Conservation (phyloP, 2,329 filamentous ascomycete species). For the Chaetomium globosum region DNA sequence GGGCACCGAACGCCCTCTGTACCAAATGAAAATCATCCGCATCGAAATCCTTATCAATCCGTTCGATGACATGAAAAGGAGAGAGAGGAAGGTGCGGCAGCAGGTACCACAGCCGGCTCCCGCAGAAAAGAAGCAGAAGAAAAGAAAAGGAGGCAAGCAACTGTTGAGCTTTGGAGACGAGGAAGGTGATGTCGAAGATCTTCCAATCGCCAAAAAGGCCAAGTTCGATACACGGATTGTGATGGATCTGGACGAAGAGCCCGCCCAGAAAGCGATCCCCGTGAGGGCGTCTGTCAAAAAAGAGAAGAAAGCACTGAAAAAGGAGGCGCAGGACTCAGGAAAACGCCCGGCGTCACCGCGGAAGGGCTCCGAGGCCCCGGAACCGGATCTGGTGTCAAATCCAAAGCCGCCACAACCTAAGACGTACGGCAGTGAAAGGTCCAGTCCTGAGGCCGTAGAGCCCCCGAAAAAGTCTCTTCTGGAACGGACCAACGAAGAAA, state of each 20-base stretch:
- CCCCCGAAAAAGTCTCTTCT: conserved; percentile 55
- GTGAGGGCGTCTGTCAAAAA: conserved; percentile 38
- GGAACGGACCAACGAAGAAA: conserved; percentile 76
- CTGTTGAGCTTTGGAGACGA: conserved; percentile 77
- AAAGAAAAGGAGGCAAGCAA: conserved; percentile 74
- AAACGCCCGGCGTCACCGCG: conserved; percentile 6
- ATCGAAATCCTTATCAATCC: conserved; percentile 80
- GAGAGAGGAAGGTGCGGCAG: conserved; percentile 59
- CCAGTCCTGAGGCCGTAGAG: conserved; percentile 35
- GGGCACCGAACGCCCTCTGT: conserved; percentile 79
- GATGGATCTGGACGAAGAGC: conserved; percentile 56
- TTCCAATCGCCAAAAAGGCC: conserved; percentile 69
- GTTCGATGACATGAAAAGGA: conserved; percentile 78
- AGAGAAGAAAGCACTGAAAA: conserved; percentile 29
- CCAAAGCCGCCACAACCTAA: conserved; percentile 26
- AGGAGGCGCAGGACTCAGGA: conserved; percentile 19
- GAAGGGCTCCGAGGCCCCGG: conserved; percentile 22
- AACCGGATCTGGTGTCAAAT: conserved; percentile 27
- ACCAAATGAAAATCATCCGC: conserved; percentile 75
- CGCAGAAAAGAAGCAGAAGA: conserved; percentile 62
- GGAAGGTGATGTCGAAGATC: conserved; percentile 60
- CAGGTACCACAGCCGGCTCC: conserved; percentile 49
- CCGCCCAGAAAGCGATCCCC: conserved; percentile 39
- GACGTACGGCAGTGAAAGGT: conserved; percentile 24
- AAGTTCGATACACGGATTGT: conserved; percentile 80